Base-by-base conservation (phyloP, 371 early-diverging fungal species). In the Mucor racemosus region DNA sequence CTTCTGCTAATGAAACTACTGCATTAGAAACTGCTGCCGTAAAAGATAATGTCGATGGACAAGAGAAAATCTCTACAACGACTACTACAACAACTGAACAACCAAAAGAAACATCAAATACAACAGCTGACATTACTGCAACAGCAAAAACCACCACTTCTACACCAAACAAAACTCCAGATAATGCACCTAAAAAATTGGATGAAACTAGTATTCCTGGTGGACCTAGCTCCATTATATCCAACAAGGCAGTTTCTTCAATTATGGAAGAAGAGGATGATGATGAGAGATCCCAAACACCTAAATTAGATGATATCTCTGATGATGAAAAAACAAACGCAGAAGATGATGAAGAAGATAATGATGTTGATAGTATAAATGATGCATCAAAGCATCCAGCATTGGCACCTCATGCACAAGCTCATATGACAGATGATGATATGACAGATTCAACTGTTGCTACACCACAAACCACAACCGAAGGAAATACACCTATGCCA, bases 301-400 rank as follows among this genome's bases (percentile, higher is more conserved):
- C 84, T 13, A 80, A 78, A 55, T 56, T 83, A 17, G 75, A 78
- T 19, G 84, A 83, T 48, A 75, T 83, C 14, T 82, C 83, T 36
- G 78, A 78, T 53, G 73, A 56, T 14, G 82, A 78, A 56, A 75
- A 78, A 17, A 61, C 56, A 26, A 75, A 74, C 14, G 48, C 40
- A 10, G 62, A 75, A 38, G 67, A 73, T 9, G 77, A 76, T 31
- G 75, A 76, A 6, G 76, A 75, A 8, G 72, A 73, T 19, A 68
- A 69, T 38, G 67, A 69, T 62, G 66, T 56, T 1, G 76, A 80
- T 53, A 78, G 75, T 58, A 54, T 78, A 5, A 72, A 74, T 41
- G 77, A 82, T 66, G 71, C 83, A 11, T 68, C 82, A 6, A 74
- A 72, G 38, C 78, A 82, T 38, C 83, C 83, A 38, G 80, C 80